Evolutionary conservation across 73 alveolate species (phyloP), one percentile per base, ranked within the genome.

Genomic region (Urostyla sp.): DNA sequence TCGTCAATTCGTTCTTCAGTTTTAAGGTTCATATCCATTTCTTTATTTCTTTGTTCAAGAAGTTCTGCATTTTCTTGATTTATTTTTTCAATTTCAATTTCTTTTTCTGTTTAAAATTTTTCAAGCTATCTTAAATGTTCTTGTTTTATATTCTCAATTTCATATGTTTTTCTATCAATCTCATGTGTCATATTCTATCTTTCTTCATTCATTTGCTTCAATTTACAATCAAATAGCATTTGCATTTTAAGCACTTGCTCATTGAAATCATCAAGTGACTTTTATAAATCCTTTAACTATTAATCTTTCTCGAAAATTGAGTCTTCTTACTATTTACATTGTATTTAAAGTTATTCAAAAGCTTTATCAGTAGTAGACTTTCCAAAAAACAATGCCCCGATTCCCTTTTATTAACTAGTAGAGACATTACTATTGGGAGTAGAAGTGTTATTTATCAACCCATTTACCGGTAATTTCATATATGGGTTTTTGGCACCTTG

Each of bases 1-100:
- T 16, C 63, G 30, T 66, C 80, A 18, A 66, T 66, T 10, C 49
- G 37, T 66, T 66, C 80, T n/a, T 66, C 80, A 8, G 44, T 44
- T 45, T 44, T 66, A 5, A 66, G 46, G 43, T 43, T 37, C 13
- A 49, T 21, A 66, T 66, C 80, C 80, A 66, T 66, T 18, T 66
- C 60, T 5, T 8, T 11, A 32, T 66, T 66, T 26, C 66, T 66
- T 40, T 66, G 28, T n/a, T 66, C 44, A 5, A 66, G 4, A 4
- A 43, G 23, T 40, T 66, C 80, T 5, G 6, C 59, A 43, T 21
- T 43, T 66, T 66, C 80, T 4, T 43, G 46, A 27, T 43, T 6
- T 18, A 66, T 6, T 27, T 66, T 40, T 2, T 6, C 23, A 1
- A 66, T 15, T 28, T 40, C 6, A 10, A 30, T 2, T 44, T 66